Conservation (phyloP, 192 early-diverging fungal species). For the Podila epigama region DNA sequence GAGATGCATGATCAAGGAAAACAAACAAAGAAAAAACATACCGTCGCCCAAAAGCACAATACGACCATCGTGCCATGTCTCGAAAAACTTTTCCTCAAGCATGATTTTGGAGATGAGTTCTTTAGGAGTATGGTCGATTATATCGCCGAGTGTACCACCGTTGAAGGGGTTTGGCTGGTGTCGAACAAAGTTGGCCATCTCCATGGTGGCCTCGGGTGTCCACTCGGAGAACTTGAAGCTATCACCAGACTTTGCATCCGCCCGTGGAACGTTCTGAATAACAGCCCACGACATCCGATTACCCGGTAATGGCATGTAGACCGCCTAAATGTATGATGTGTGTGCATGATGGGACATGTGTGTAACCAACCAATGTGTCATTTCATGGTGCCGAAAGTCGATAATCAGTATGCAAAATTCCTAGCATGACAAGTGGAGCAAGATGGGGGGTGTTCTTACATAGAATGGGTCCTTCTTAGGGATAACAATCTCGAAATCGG, state of each 20-base stretch:
- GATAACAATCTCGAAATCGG: conserved; percentile 29
- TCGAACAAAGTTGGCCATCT: conserved; percentile 16
- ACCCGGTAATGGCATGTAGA: conserved; percentile 14
- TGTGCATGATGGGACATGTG: not conserved
- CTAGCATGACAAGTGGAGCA: not conserved
- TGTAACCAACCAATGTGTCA: no score
- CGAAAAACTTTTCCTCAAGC: conserved; percentile 46
- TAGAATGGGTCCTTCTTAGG: conserved; percentile 16
- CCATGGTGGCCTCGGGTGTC: conserved; percentile 6
- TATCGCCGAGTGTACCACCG: conserved; percentile 20
- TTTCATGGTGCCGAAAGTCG: no score
- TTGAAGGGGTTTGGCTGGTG: not conserved
- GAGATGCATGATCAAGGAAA: not conserved
- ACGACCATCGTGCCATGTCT: conserved; percentile 36
- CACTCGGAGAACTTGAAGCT: conserved; percentile 18
- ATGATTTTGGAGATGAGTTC: conserved; percentile 41
- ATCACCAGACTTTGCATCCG: conserved; percentile 8
- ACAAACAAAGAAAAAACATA: conserved; percentile 2
- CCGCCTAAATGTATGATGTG: conserved; percentile 1
- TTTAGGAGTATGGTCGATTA: conserved; percentile 30
- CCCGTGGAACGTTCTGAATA: conserved; percentile 14
- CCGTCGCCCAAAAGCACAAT: conserved; percentile 39
- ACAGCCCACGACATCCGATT: conserved; percentile 16
- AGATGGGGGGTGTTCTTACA: conserved; percentile 13
- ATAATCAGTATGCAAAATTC: not conserved